A percentile compares a stretch with the other conserved stretches of the same genome.
These are phyloP conservation scores for Colletotrichum aenigma DNA, from an alignment of 2,329 filamentous ascomycete genomes.

Conservation along the genomic window DNA sequence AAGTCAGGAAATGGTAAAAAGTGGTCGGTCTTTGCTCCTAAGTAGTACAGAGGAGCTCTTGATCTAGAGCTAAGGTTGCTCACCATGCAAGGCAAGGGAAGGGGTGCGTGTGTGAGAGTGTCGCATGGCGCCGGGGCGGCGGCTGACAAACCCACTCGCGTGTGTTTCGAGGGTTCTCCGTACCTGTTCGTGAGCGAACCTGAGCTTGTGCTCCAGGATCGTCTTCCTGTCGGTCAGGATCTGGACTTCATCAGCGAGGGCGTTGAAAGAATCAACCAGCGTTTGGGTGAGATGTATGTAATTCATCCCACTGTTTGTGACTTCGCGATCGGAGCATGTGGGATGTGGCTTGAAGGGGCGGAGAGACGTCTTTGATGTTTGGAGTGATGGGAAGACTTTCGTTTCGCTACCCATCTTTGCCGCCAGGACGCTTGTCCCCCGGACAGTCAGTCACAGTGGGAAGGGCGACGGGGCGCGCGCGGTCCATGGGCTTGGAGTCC, in stretches of 20 bases:
- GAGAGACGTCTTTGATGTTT: slow-evolving; percentile 6
- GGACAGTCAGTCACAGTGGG: neutral
- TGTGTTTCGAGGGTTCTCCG: slow-evolving; percentile 27
- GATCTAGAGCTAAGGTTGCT: slow-evolving; percentile 81
- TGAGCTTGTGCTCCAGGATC: slow-evolving; percentile 69
- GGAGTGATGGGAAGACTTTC: slow-evolving; percentile 16
- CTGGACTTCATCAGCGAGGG: slow-evolving; percentile 69
- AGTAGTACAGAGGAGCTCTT: slow-evolving; percentile 58
- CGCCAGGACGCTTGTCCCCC: slow-evolving; percentile 6
- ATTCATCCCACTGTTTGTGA: slow-evolving; percentile 41
- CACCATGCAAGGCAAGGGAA: slow-evolving; percentile 39
- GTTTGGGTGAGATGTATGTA: slow-evolving; percentile 54
- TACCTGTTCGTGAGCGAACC: slow-evolving; percentile 71
- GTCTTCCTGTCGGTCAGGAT: slow-evolving; percentile 66
- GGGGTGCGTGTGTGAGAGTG: slow-evolving; percentile 1
- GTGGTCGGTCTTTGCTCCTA: slow-evolving; percentile 67
- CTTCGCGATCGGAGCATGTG: slow-evolving; percentile 18
- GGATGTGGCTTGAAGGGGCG: slow-evolving; percentile 16
- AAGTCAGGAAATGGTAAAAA: slow-evolving; percentile 46
- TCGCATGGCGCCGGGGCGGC: neutral
- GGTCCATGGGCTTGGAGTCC: slow-evolving; percentile 1
- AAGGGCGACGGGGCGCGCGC: neutral
- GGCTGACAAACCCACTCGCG: slow-evolving; percentile 17
- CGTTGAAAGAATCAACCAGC: slow-evolving; percentile 67
- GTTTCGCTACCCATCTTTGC: slow-evolving; percentile 15